A percentile compares a stretch with the other conserved stretches of the same genome.
Evolutionary conservation across 192 early-diverging fungal species (phyloP).

Genomic region (Coemansia sp.): DNA sequence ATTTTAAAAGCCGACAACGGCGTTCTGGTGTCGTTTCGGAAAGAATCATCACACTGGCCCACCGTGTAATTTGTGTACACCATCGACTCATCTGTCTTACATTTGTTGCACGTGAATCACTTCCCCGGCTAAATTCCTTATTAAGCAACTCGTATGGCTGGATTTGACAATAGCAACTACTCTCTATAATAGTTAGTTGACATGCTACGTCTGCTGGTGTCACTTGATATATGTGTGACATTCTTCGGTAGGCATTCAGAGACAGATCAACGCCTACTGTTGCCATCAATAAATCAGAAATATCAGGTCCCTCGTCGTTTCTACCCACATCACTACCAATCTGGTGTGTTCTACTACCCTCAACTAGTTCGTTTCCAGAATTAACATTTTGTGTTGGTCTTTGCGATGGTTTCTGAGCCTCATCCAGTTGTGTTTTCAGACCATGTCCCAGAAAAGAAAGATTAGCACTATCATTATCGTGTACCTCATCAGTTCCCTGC

Average conservation of each 20-base stretch:
- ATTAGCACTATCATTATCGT: background rate
- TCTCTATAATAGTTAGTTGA: constrained; percentile 82
- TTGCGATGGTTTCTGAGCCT: background rate
- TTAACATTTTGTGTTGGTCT: background rate
- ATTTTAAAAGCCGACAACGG: constrained; percentile 66
- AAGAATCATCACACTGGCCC: constrained; percentile 76
- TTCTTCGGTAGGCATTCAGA: constrained; percentile 61
- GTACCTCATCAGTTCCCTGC: background rate
- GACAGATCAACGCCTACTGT: constrained; percentile 52
- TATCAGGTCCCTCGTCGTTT: constrained; percentile 36
- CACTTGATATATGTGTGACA: constrained; percentile 64
- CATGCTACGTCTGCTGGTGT: constrained; percentile 77
- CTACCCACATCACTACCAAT: background rate
- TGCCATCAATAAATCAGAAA: constrained; percentile 51
- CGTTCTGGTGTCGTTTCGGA: constrained; percentile 67
- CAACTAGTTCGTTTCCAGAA: background rate
- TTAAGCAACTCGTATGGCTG: constrained; percentile 70
- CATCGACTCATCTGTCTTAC: constrained; percentile 70
- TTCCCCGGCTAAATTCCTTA: constrained; percentile 62
- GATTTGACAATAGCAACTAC: constrained; percentile 64
- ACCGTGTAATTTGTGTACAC: constrained; percentile 73
- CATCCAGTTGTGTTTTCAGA: background rate
- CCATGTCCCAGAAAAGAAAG: background rate
- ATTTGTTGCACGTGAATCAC: constrained; percentile 58
- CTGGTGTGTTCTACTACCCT: background rate